These are phyloP conservation scores for Pythium angustatum DNA, from an alignment of 352 stramenopile genomes.

Conservation along the genomic window DNA sequence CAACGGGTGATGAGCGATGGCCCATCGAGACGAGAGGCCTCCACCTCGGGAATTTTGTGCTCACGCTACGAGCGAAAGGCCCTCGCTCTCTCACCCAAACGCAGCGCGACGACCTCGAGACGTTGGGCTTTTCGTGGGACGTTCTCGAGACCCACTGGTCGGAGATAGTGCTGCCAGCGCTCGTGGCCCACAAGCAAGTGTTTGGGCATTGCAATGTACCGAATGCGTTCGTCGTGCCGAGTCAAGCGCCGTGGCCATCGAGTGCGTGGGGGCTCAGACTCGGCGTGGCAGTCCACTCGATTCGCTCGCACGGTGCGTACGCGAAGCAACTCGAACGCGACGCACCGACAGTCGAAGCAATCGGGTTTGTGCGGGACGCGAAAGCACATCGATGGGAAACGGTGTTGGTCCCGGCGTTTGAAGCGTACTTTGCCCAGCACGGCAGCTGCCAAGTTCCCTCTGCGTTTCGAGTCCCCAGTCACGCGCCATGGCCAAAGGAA, in stretches of 20 bases:
- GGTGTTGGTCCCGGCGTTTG: conserved; percentile 20
- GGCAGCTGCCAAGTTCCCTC: conserved; percentile 23
- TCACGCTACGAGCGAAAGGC: conserved; percentile 15
- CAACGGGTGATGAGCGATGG: conserved; percentile 32
- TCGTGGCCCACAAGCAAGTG: conserved; percentile 16
- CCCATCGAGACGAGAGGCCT: conserved; percentile 38
- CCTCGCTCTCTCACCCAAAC: conserved; percentile 12
- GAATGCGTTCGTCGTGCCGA: conserved; percentile 26
- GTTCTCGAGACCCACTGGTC: conserved; percentile 27
- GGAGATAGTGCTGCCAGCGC: conserved; percentile 22
- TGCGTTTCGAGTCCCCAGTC: conserved; percentile 28
- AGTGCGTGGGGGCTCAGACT: conserved; percentile 29
- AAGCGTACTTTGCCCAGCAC: conserved; percentile 18
- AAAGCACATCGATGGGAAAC: conserved; percentile 24
- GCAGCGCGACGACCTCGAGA: conserved; percentile 20
- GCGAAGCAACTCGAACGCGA: conserved; percentile 26
- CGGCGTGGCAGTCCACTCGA: conserved; percentile 16
- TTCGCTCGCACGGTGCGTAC: conserved; percentile 22
- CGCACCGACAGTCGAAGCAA: conserved; percentile 11
- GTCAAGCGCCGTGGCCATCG: conserved; percentile 19
- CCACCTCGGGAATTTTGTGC: conserved; percentile 37
- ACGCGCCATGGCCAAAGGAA: conserved; percentile 22
- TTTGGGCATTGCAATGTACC: conserved; percentile 27
- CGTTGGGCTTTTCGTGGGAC: conserved; percentile 31
- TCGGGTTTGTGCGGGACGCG: conserved; percentile 34